Base-by-base conservation (phyloP, 495 filamentous ascomycete species). In the Xylaria nigripes region DNA sequence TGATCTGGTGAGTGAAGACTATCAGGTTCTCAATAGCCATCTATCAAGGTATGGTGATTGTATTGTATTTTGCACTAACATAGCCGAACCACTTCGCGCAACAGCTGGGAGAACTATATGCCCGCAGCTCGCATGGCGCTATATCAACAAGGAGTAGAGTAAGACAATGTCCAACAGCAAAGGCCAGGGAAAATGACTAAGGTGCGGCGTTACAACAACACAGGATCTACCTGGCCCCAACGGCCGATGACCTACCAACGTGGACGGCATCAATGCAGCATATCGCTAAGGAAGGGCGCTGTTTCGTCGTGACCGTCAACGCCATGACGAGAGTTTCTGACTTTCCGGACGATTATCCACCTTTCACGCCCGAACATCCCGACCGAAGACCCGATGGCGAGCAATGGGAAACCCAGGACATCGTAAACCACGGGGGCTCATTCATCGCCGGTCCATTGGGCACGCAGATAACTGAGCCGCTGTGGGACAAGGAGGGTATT, bases 91-190 rank as follows among this genome's bases (percentile, higher is more conserved):
- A 13, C 0, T 13, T 43, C 49, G 23, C 12, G 29, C 1, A 21
- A 18, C 40, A 71, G 69, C 50, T 73, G 71, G 71, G 71, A 72
- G 55, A 73, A 73, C 48, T 73, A 73, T 41, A 73, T 73, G 71
- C 71, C 71, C 4, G 69, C 68, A 8, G 69, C 71, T 12, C 59
- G 71, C 13, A 56, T 73, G 57, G 67, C 69, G 6, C 57, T 73
- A 10, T 73, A 72, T 57, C 71, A 73, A 41, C 69, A 70, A 57
- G 69, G 69, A 1, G 55, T 73, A 48, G 69, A 73, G 71, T 73
- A 58, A 44, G 63, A 40, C 41, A 27, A 46, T 23, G 13, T n/a
- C 34, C 23, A 27, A 22, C 16, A 40, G 6, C 3, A 12, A 18
- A n/a, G n/a, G n/a, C n/a, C n/a, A n/a, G n/a, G n/a, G n/a, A n/a